Evolutionary conservation across 768 basidiomycete species (phyloP).

Genomic region (Plicaturopsis crispa): DNA sequence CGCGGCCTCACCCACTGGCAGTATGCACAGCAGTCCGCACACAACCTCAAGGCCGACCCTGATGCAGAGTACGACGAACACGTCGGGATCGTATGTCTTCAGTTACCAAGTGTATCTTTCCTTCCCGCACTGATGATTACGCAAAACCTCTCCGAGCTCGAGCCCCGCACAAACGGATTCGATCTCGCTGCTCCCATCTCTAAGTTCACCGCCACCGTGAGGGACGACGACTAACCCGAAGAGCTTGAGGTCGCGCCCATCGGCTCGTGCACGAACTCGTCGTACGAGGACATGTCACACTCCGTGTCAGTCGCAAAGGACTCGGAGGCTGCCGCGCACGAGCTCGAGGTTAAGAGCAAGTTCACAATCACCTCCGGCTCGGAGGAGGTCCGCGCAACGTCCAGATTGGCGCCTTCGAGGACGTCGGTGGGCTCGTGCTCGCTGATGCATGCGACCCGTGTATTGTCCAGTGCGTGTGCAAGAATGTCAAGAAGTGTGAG

Average conservation of each 20-base stretch:
- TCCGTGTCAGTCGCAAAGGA: conserved; percentile 83
- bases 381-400: conserved; percentile 95
- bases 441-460: conserved; percentile 99
- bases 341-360: conserved; percentile 60
- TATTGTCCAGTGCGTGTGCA: conserved; percentile 76
- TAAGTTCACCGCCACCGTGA: conserved; percentile 75
- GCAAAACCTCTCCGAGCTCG: conserved; percentile 81
- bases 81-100: conserved; percentile 73
- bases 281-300: conserved; percentile 94
- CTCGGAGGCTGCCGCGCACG: conserved; percentile 74
- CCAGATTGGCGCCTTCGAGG: conserved; percentile 89
- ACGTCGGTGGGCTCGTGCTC: conserved; percentile 89
- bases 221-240: conserved; percentile 88
- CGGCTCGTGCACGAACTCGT: conserved; percentile 98
- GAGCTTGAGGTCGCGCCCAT: conserved; percentile 87
- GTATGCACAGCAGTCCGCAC: conserved; percentile 82
- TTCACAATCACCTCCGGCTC: conserved; percentile 88
- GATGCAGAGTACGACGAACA: conserved; percentile 92
- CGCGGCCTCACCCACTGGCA: conserved; percentile 75
- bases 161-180: conserved; percentile 92
- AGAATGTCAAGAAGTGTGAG: conserved; percentile 79
- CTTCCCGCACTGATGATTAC: conserved; percentile 3
- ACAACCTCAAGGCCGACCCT: conserved; percentile 86
- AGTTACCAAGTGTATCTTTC: conserved; percentile 5
- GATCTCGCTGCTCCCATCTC: conserved; percentile 93